Percentiles rank a stretch among this genome's conserved stretches.
phyloP scores from a whole-genome alignment of 2,329 filamentous ascomycete species.

The Fusarium incarnatum region DNA sequence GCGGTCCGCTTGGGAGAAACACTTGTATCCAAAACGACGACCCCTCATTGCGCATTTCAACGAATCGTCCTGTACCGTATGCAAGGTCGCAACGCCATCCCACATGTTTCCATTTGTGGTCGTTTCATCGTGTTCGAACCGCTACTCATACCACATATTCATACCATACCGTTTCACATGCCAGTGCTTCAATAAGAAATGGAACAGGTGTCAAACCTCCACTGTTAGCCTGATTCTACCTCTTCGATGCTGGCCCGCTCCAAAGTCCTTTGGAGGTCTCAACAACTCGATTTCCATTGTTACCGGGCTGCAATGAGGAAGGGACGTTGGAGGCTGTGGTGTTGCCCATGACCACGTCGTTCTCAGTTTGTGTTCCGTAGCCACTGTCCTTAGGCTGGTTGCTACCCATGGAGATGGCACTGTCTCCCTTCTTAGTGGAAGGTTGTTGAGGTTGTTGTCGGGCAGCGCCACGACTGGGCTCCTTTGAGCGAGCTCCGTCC shows the following conservation, averaged over 20 bases:
- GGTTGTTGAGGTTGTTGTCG: constrained; percentile 27
- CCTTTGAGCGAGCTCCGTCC: constrained; percentile 67
- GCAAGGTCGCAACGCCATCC: background rate
- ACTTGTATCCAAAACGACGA: constrained; percentile 7
- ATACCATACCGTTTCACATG: background rate
- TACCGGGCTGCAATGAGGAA: constrained; percentile 65
- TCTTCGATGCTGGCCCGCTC: constrained; percentile 54
- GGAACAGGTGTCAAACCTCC: background rate
- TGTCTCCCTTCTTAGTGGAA: constrained; percentile 57
- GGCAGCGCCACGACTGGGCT: constrained; percentile 57
- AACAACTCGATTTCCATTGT: constrained; percentile 66
- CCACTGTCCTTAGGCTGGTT: constrained; percentile 59
- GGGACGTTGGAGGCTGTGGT: constrained; percentile 56
- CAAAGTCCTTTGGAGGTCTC: constrained; percentile 74
- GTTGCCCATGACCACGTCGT: constrained; percentile 61
- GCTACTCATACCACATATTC: constrained; percentile 8
- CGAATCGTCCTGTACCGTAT: background rate
- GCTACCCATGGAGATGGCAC: constrained; percentile 55
- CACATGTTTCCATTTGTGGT: background rate
- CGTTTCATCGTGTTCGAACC: constrained; percentile 6
- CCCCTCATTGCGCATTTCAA: background rate
- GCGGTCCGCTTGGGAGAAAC: constrained; percentile 24
- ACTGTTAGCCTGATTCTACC: constrained; percentile 31
- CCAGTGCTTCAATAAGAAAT: background rate
- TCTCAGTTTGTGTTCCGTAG: constrained; percentile 58